phyloP scores from a whole-genome alignment of 192 early-diverging fungal species.

The Geranomyces variabilis region DNA sequence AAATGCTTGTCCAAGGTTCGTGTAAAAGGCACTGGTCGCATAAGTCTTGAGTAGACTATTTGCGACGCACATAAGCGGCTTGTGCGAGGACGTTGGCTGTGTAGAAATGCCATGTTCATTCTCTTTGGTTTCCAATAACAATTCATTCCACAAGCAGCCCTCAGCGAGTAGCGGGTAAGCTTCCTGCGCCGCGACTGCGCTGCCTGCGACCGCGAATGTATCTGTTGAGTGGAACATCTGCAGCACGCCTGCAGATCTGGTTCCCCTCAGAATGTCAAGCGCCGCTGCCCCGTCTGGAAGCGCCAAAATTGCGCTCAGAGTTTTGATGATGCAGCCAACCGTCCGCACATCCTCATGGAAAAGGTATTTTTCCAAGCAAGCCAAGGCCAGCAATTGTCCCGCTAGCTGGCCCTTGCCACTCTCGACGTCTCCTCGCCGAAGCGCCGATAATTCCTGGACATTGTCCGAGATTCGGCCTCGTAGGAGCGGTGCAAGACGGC shows the following conservation, averaged over 20 bases:
- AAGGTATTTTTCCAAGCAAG: constrained; percentile 7
- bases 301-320: constrained; percentile 6
- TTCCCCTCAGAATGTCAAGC: not conserved
- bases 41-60: constrained; percentile 17
- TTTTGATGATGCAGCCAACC: constrained; percentile 1
- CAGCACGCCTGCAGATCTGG: not conserved
- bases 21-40: constrained; percentile 24
- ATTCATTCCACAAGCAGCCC: not conserved
- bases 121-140: not conserved
- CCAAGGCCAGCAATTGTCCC: constrained; percentile 13
- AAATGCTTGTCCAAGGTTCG: constrained; percentile 18
- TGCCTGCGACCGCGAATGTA: not conserved
- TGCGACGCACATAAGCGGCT: constrained; percentile 6
- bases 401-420: not conserved
- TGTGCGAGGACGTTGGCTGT: not conserved
- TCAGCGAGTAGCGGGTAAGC: constrained; percentile 2
- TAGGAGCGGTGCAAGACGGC: constrained; percentile 3
- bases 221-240: not conserved
- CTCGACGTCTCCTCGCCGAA: not conserved
- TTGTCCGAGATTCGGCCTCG: not conserved
- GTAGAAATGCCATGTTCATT: not conserved
- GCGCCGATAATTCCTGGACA: no score
- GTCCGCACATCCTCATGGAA: constrained; percentile 17
- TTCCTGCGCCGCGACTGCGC: not conserved
- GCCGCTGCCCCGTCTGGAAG: constrained; percentile 1